phyloP scores from a whole-genome alignment of 805 yeast species.

The Danielozyma ontarioensis region DNA sequence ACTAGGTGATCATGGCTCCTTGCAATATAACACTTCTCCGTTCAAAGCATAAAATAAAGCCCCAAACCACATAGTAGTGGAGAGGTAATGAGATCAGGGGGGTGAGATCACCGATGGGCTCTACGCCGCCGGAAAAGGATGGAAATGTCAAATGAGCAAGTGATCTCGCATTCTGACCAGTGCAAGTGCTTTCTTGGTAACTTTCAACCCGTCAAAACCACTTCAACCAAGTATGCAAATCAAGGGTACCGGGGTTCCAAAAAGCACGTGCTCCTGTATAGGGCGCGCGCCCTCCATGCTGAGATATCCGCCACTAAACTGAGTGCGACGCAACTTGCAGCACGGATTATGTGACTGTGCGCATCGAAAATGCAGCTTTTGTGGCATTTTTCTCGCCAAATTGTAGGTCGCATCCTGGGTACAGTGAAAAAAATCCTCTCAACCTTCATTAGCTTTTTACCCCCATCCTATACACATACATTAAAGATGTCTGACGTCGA shows the following conservation, averaged over 20 bases:
- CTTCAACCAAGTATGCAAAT: no score
- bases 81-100: no score
- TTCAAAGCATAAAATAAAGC: no score
- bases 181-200: no score
- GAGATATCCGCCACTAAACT: constrained; percentile 10
- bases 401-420: neutral
- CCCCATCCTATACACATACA: constrained; percentile 4
- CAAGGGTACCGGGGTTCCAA: neutral
- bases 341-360: constrained; percentile 10
- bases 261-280: constrained; percentile 8
- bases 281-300: constrained; percentile 12
- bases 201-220: no score
- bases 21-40: no score
- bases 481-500: constrained; percentile 81
- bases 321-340: constrained; percentile 8
- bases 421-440: neutral
- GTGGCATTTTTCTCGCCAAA: neutral
- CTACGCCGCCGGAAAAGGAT: no score
- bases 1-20: no score
- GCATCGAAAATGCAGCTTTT: neutral
- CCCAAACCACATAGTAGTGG: no score
- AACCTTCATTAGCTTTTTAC: constrained; percentile 3
- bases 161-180: no score
- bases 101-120: no score
- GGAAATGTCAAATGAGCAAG: no score